Evolutionary conservation across 2,329 filamentous ascomycete species (phyloP).

Genomic region (Leptodontidium sp.): DNA sequence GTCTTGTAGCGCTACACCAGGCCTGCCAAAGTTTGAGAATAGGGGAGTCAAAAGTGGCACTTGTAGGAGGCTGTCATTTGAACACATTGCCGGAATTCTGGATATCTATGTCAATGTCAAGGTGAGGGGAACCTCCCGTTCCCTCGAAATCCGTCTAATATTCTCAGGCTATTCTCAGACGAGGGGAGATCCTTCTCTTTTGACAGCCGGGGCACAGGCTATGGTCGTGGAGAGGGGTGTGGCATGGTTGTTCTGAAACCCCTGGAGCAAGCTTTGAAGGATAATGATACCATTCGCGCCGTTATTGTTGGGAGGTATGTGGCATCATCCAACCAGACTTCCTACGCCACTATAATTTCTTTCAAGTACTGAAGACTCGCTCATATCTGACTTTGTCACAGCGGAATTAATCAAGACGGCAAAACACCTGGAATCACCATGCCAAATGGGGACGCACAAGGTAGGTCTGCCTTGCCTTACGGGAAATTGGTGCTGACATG

Average conservation of each 20-base stretch:
- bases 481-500: conserved; percentile 18
- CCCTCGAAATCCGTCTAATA: conserved; percentile 51
- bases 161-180: conserved; percentile 49
- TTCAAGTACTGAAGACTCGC: background rate
- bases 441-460: conserved; percentile 55
- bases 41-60: conserved; percentile 53
- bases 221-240: conserved; percentile 69
- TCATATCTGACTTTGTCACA: conserved; percentile 28
- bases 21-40: conserved; percentile 60
- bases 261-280: conserved; percentile 54
- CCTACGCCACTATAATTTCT: too few species aligned
- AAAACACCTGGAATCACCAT: conserved; percentile 55
- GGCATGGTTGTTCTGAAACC: conserved; percentile 67
- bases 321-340: background rate
- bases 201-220: conserved; percentile 66
- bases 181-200: conserved; percentile 54
- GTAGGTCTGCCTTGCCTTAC: background rate
- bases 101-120: conserved; percentile 43
- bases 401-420: conserved; percentile 56
- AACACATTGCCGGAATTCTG: conserved; percentile 29
- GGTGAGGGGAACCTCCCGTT: conserved; percentile 29
- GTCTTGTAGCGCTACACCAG: conserved; percentile 62
- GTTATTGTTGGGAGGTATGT: conserved; percentile 49
- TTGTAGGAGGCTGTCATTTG: conserved; percentile 52
- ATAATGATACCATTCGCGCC: conserved; percentile 53